Evolutionary conservation across 805 yeast genomes (phyloP), one percentile per base, ranked within the genome.

Genomic region (Nadsonia fulvescens): DNA sequence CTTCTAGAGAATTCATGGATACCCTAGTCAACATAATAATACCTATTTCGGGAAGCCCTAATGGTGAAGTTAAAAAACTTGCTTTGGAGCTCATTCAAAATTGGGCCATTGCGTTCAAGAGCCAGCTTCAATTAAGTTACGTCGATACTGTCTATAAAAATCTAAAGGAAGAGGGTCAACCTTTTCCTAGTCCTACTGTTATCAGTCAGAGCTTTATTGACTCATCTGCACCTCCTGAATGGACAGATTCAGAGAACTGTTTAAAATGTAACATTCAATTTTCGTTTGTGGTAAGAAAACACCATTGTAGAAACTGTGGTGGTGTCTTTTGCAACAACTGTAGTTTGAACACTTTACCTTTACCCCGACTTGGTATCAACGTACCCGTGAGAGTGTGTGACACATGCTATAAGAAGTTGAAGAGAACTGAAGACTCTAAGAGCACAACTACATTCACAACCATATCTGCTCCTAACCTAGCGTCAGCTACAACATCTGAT

Each of bases 281-380:
- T 44, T 58, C 89, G 1, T 63, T 86, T 44, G 54, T 83, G 33
- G 82, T 78, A 46, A 63, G 98, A 43, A 82, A 86, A 46, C 98
- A 89, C 48, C 98, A 89, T 51, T 89, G 98, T 49, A 63, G 98
- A 28, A 75, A 92, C 27, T 89, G 98, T 53, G 98, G 98, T 13
- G 95, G 95, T 3, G 93, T 81, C 0, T 86, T 63, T 44, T 72
- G 92, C 48, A 83, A 77, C 36, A 62, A 66, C 5, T 93, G 91
- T 49, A 79, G 95, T n/a, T 55, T 73, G 2, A 67, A 77, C 37
- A 57, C 49, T 25, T 56, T 70, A 17, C 71, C 83, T 6, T 54
- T 89, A 30, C 86, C 91, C 0, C 72, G 74, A 23, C 58, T 79
- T 25, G 98, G 98, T 0, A 79, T 89, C 20, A 66, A 67, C 36